A percentile compares a stretch with the other conserved stretches of the same genome.
Conservation (phyloP, 768 basidiomycete genomes). For the Russula griseocarnosa region DNA sequence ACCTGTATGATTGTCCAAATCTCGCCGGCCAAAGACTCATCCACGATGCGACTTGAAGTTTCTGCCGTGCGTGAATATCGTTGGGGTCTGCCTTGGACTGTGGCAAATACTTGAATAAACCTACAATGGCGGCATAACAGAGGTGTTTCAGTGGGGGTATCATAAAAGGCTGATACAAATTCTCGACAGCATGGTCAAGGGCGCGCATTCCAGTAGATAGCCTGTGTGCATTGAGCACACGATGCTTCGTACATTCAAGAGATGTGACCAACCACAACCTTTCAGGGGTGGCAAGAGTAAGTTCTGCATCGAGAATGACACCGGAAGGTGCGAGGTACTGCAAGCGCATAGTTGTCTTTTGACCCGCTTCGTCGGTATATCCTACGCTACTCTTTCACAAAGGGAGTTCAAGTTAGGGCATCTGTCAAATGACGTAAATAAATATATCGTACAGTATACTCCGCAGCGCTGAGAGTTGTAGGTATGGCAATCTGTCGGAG, state of each 20-base stretch:
- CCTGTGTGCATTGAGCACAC: constrained; percentile 39
- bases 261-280: constrained; percentile 55
- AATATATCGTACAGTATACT: constrained; percentile 52
- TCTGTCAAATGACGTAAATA: background rate
- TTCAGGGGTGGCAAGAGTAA: constrained; percentile 69
- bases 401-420: constrained; percentile 2
- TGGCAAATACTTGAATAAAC: constrained; percentile 72
- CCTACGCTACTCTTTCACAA: constrained; percentile 56
- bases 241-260: constrained; percentile 14
- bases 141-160: constrained; percentile 59
- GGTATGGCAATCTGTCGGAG: constrained; percentile 73
- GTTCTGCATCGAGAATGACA: constrained; percentile 71
- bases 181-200: constrained; percentile 77
- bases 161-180: constrained; percentile 54
- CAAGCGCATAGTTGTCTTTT: constrained; percentile 56
- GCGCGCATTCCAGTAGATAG: constrained; percentile 75
- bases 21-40: constrained; percentile 73
- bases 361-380: constrained; percentile 63
- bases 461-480: constrained; percentile 76
- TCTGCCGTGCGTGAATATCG: constrained; percentile 56
- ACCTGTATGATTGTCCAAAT: constrained; percentile 55
- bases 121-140: constrained; percentile 60
- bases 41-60: constrained; percentile 71
- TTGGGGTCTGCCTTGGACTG: constrained; percentile 55
- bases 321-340: constrained; percentile 62